phyloP scores from a whole-genome alignment of 352 stramenopile genomes.

The Peronospora tabacina region DNA sequence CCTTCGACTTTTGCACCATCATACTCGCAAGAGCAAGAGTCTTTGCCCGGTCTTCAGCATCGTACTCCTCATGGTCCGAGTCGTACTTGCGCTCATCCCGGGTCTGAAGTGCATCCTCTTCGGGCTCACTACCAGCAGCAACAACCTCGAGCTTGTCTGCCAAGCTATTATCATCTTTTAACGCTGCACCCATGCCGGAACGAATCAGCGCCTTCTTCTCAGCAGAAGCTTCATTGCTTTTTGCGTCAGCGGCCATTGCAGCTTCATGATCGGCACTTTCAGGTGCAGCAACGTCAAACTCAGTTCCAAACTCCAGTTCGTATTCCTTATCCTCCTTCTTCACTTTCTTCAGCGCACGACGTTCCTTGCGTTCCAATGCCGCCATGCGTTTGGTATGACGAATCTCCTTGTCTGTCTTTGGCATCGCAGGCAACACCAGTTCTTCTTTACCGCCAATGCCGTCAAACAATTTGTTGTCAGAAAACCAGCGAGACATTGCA shows the following conservation, averaged over 20 bases:
- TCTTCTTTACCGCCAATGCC: slow-evolving; percentile 56
- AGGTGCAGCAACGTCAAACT: slow-evolving; percentile 55
- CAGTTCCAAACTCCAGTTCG: slow-evolving; percentile 65
- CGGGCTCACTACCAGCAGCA: slow-evolving; percentile 37
- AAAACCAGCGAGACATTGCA: slow-evolving; percentile 77
- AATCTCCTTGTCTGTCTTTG: slow-evolving; percentile 97
- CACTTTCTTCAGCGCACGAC: slow-evolving; percentile 60
- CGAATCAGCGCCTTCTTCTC: slow-evolving; percentile 82
- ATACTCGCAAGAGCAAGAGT: slow-evolving; percentile 96
- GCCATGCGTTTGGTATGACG: slow-evolving; percentile 96
- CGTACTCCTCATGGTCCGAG: slow-evolving; percentile 95
- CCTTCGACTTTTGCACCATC: slow-evolving; percentile 96
- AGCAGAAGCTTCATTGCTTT: slow-evolving; percentile 42
- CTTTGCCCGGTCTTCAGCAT: slow-evolving; percentile 93
- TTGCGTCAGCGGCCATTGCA: slow-evolving; percentile 30
- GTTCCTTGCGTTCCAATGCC: slow-evolving; percentile 87
- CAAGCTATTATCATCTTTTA: slow-evolving; percentile 24
- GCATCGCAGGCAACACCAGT: slow-evolving; percentile 75
- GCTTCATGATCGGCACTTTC: slow-evolving; percentile 40
- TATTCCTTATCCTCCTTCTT: slow-evolving; percentile 84
- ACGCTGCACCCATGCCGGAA: slow-evolving; percentile 69
- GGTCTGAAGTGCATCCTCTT: slow-evolving; percentile 41
- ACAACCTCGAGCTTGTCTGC: slow-evolving; percentile 43
- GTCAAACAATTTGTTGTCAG: slow-evolving; percentile 76
- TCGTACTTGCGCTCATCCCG: slow-evolving; percentile 91